Conservation (phyloP, 75 land plant species). For the Cupressus sempervirens region DNA sequence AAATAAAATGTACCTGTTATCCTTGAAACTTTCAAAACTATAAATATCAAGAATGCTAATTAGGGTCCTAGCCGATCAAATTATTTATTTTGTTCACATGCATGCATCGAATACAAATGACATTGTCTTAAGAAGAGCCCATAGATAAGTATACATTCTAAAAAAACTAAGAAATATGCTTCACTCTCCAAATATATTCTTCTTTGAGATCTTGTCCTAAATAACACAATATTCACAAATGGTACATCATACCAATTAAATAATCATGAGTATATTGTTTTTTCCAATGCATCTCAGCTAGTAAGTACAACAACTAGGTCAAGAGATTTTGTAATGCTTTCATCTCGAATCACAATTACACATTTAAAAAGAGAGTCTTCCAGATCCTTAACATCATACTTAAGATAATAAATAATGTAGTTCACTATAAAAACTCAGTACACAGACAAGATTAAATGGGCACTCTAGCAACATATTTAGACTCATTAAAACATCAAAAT, state of each 20-base stretch:
- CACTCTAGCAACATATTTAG: not conserved
- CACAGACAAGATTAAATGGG: not conserved
- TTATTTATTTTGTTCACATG: slow-evolving; percentile 86
- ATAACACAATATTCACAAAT: not conserved
- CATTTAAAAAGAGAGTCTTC: slow-evolving; percentile 89
- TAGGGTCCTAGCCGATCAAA: slow-evolving; percentile 98
- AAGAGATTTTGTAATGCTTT: slow-evolving; percentile 76
- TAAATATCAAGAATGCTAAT: slow-evolving; percentile 98
- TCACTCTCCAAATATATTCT: not conserved
- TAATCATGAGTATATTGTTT: slow-evolving; percentile 81
- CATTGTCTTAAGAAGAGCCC: not conserved
- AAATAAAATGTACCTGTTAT: slow-evolving; percentile 68
- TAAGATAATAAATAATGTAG: slow-evolving; percentile 14
- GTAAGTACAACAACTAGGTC: slow-evolving; percentile 72
- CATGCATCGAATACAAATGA: slow-evolving; percentile 39
- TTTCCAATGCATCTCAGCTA: slow-evolving; percentile 94
- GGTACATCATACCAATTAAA: slow-evolving; percentile 81
- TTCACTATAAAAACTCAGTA: not conserved
- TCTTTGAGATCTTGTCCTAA: not conserved
- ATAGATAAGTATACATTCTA: not conserved
- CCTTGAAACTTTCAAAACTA: slow-evolving; percentile 99
- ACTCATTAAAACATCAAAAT: not conserved
- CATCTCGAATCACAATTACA: slow-evolving; percentile 93
- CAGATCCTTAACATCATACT: slow-evolving; percentile 85
- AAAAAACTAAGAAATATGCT: not conserved